Evolutionary conservation across 2,329 filamentous ascomycete species (phyloP).

Genomic region (Arthrobotrys sinensis): DNA sequence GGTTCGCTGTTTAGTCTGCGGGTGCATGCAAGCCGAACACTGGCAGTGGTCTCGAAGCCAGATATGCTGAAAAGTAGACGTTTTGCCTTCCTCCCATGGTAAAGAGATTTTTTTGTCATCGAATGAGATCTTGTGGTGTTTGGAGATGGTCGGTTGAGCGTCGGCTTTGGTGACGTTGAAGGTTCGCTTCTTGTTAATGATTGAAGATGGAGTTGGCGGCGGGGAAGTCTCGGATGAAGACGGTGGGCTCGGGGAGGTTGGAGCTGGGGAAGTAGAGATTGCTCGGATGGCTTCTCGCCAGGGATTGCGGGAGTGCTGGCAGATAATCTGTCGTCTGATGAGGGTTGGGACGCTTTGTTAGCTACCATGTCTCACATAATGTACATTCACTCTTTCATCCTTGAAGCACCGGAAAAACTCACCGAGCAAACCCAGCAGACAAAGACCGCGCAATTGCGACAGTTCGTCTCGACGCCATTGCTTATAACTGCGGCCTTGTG

Average conservation of each 20-base stretch:
- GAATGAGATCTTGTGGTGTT: conserved; percentile 64
- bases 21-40: conserved; percentile 77
- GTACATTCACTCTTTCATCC: not conserved
- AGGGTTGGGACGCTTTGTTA: not conserved
- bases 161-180: conserved; percentile 65
- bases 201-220: conserved; percentile 18
- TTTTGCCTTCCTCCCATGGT: conserved; percentile 65
- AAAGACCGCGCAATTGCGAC: conserved; percentile 54
- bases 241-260: conserved; percentile 10
- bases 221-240: conserved; percentile 11
- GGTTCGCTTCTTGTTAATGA: conserved; percentile 59
- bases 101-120: conserved; percentile 64
- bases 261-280: conserved; percentile 43
- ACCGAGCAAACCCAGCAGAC: conserved; percentile 52
- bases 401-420: conserved; percentile 18
- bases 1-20: conserved; percentile 78
- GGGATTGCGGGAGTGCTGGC: conserved; percentile 54
- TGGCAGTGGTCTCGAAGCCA: conserved; percentile 79
- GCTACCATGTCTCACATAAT: not conserved
- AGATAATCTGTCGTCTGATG: conserved; percentile 33
- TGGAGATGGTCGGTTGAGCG: conserved; percentile 63
- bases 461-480: conserved; percentile 56
- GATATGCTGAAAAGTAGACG: conserved; percentile 63
- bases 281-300: conserved; percentile 56
- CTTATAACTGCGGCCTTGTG: conserved; percentile 19